Percentiles rank a stretch among this genome's conserved stretches.
Conservation (phyloP, 1,284 basidiomycete genomes). For the Ganoderma leucocontextum region DNA sequence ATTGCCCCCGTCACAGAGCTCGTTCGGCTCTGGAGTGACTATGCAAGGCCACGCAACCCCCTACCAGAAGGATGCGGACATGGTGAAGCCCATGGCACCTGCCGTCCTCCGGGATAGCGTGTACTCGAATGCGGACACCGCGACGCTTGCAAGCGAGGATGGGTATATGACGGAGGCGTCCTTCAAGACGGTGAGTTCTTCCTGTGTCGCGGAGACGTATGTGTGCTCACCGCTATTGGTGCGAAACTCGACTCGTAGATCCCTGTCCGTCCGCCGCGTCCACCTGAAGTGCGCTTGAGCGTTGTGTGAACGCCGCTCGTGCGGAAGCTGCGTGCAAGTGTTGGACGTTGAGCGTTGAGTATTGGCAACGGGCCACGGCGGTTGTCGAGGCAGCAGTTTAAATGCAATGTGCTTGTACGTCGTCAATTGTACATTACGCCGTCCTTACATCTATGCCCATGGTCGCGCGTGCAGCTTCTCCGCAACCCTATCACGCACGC, state of each 20-base stretch:
- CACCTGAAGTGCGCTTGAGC: conserved; percentile 27
- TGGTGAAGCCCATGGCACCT: conserved; percentile 19
- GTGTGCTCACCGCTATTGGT: background rate
- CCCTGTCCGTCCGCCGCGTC: conserved; percentile 23
- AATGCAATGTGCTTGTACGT: background rate
- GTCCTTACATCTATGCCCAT: background rate
- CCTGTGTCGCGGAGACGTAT: background rate
- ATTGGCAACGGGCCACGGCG: background rate
- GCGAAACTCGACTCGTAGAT: conserved; percentile 4
- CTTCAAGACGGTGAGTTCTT: conserved; percentile 21
- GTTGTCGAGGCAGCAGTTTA: background rate
- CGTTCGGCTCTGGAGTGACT: background rate
- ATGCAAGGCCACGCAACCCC: conserved; percentile 11
- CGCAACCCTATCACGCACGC: background rate
- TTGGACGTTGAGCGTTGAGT: background rate
- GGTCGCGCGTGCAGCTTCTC: background rate
- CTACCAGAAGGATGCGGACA: conserved; percentile 9
- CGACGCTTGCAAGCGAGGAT: conserved; percentile 17
- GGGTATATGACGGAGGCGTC: conserved; percentile 23
- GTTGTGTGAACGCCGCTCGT: conserved; percentile 15
- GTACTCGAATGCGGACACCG: conserved; percentile 14
- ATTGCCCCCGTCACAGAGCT: conserved; percentile 7
- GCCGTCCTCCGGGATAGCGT: conserved; percentile 19
- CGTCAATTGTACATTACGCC: conserved; percentile 4
- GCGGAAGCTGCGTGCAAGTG: background rate